Percentiles rank a stretch among this genome's conserved stretches.
These are phyloP conservation scores for Pseudogymnoascus sp. DNA, from an alignment of 2,329 filamentous ascomycete species.

Conservation along the genomic window DNA sequence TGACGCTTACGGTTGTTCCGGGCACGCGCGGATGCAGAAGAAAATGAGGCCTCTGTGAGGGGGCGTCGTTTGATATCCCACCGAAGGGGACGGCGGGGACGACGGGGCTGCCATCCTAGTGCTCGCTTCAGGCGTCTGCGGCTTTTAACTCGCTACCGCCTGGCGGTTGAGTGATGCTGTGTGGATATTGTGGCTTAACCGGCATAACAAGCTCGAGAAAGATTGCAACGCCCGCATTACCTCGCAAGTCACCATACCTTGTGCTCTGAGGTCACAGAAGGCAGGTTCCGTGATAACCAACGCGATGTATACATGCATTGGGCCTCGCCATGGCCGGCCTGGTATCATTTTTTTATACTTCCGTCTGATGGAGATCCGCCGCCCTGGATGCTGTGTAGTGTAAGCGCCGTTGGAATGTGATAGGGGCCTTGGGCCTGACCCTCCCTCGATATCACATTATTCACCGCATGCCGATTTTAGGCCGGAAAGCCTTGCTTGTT, in stretches of 20 bases:
- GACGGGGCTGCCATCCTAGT: background rate
- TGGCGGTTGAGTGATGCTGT: background rate
- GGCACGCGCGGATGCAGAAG: background rate
- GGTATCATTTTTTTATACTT: background rate
- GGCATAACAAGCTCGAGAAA: background rate
- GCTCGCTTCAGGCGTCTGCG: background rate
- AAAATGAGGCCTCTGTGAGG: background rate
- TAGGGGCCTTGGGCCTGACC: background rate
- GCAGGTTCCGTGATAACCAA: background rate
- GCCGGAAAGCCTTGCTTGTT: background rate
- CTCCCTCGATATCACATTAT: background rate
- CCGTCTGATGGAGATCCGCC: background rate
- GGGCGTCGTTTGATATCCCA: background rate
- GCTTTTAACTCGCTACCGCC: background rate
- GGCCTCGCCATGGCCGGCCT: background rate
- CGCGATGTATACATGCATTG: background rate
- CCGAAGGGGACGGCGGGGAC: background rate
- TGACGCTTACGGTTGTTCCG: background rate
- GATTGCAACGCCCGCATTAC: background rate
- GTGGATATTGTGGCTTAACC: background rate
- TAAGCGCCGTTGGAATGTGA: background rate
- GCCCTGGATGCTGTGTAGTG: background rate
- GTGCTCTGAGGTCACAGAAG: background rate
- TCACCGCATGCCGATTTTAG: background rate
- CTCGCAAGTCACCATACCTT: background rate